Conservation (phyloP, 352 stramenopile species). For the Phytophthora pistaciae region DNA sequence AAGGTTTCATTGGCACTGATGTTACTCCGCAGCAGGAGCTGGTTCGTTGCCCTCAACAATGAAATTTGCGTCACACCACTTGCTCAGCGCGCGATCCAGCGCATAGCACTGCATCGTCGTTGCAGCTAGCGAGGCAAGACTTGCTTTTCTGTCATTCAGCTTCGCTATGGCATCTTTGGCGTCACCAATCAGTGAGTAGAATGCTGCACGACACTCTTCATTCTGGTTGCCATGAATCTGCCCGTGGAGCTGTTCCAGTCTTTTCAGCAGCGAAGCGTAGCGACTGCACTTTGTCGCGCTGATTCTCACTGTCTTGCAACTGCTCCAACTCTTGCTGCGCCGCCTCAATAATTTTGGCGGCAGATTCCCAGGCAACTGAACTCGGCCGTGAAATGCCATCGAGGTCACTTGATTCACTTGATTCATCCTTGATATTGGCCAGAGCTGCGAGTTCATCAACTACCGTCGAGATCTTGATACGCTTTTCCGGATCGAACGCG, state of each 20-base stretch:
- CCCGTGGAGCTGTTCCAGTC: background rate
- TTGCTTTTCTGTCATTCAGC: background rate
- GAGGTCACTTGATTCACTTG: background rate
- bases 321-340: background rate
- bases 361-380: background rate
- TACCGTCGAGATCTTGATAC: conserved; percentile 7
- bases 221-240: background rate
- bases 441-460: conserved; percentile 7
- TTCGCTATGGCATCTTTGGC: background rate
- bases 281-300: background rate
- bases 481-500: background rate
- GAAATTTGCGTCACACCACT: background rate
- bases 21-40: too few relatives aligned
- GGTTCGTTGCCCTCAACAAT: background rate
- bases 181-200: background rate
- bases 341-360: background rate
- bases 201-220: background rate
- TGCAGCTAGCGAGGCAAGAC: background rate
- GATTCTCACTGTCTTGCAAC: background rate
- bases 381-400: background rate
- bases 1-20: too few relatives aligned
- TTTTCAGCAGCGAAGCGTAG: background rate
- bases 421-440: background rate
- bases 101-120: background rate
- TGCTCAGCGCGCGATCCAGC: background rate